A percentile compares a stretch with the other conserved stretches of the same genome.
These are phyloP conservation scores for Anisodus tanguticus DNA, from an alignment of 257 asterid species.

Conservation along the genomic window DNA sequence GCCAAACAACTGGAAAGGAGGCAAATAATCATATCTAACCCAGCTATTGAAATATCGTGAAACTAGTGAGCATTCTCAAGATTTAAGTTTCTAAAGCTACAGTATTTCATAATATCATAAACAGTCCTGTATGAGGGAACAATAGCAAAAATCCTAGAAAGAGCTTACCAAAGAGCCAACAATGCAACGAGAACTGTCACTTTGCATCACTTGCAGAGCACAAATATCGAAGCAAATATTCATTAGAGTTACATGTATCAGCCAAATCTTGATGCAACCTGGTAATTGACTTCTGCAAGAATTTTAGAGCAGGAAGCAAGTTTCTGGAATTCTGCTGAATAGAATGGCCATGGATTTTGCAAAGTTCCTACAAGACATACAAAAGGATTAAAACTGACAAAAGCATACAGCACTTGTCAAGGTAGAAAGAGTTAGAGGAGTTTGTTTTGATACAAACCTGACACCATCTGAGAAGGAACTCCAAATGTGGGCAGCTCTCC, in stretches of 20 bases:
- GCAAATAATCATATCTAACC: conserved; percentile 5
- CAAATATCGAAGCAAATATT: conserved; percentile 80
- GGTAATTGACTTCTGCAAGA: conserved; percentile 81
- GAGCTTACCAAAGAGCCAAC: conserved; percentile 34
- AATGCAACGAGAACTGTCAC: conserved; percentile 36
- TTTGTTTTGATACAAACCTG: conserved; percentile 56
- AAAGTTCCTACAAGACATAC: conserved; percentile 63
- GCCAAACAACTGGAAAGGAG: conserved; percentile 18
- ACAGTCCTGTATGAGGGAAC: neutral
- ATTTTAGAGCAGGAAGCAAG: conserved; percentile 83
- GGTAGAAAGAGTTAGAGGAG: neutral
- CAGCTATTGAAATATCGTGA: conserved; percentile 23
- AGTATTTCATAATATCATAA: neutral
- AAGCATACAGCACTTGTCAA: neutral
- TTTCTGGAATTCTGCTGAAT: conserved; percentile 84
- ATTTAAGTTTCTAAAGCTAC: conserved; percentile 7
- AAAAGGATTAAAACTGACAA: conserved; percentile 15
- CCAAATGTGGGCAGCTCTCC: conserved; percentile 86
- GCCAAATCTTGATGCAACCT: conserved; percentile 92
- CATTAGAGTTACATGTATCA: conserved; percentile 86
- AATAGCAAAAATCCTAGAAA: neutral
- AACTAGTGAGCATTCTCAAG: neutral
- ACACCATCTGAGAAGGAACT: conserved; percentile 89
- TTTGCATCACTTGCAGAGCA: conserved; percentile 58
- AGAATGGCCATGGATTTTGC: conserved; percentile 70